phyloP scores from a whole-genome alignment of 2,329 filamentous ascomycete species.

The Byssothecium circinans region DNA sequence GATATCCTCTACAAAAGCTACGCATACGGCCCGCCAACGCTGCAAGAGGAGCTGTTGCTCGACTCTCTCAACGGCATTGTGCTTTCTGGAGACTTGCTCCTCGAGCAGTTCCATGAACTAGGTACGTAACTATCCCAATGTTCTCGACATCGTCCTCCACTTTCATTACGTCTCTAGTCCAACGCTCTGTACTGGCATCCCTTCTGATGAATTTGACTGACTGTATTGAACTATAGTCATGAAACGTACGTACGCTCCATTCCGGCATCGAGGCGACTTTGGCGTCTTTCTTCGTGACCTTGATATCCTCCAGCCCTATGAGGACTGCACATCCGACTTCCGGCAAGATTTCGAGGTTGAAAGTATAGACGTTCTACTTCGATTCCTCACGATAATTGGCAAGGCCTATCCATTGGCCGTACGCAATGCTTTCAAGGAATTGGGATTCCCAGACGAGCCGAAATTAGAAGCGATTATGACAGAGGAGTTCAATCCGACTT shows the following conservation, averaged over 20 bases:
- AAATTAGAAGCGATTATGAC: neutral
- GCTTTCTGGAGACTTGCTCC: conserved; percentile 14
- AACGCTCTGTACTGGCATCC: too few species aligned
- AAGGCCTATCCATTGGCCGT: conserved; percentile 8
- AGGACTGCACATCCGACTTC: neutral
- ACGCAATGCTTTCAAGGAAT: conserved; percentile 5
- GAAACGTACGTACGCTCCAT: conserved; percentile 9
- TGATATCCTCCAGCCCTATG: conserved; percentile 4
- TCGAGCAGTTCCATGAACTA: conserved; percentile 15
- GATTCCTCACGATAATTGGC: conserved; percentile 5
- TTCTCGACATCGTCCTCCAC: too few species aligned
- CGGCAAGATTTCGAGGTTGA: conserved; percentile 3
- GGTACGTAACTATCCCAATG: neutral
- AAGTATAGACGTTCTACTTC: conserved; percentile 6
- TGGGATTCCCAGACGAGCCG: conserved; percentile 6
- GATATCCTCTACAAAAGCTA: conserved; percentile 31
- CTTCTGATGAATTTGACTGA: too few species aligned
- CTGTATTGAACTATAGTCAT: neutral
- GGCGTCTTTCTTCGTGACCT: conserved; percentile 6
- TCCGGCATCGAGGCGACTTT: conserved; percentile 7
- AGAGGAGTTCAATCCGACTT: neutral
- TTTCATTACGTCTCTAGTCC: too few species aligned
- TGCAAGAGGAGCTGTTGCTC: conserved; percentile 12
- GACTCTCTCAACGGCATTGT: conserved; percentile 18
- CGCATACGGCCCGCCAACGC: conserved; percentile 8